Base-by-base conservation (phyloP, 768 basidiomycete species). In the Udeniomyces megalosporus region DNA sequence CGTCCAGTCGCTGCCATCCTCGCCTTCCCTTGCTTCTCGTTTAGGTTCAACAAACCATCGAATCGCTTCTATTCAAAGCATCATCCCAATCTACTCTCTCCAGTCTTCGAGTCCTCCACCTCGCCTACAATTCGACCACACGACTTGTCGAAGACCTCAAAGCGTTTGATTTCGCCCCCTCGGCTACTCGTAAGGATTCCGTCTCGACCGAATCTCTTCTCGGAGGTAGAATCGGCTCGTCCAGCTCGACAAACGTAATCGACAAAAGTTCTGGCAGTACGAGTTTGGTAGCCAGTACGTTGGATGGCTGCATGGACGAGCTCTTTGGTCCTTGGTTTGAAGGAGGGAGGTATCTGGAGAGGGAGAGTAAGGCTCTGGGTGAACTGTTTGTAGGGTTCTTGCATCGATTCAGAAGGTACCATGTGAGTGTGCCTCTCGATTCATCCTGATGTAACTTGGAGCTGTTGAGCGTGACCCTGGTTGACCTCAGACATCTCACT, bases 11-110 rank as follows among this genome's bases (percentile, higher is more conserved):
- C n/a, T n/a, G n/a, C n/a, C n/a, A n/a, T n/a, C 38, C 20, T 10
- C 22, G 2, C 7, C 17, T 20, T 35, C 52, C 8, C 20, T 10
- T 8, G 24, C 24, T 44, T 34, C 15, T 38, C 26, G 20, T 26
- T 12, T 70, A 96, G 93, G 91, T 99, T 66, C 92, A 97, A 78
- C 88, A 91, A 78, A 87, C 95, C 70, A 80, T 99, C 74, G 95
- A 97, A 70, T 81, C 84, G 57, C 80, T 99, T 4, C 78, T 97
- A 54, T 84, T 84, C 61, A 80, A 80, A 64, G 86, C 85, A 3
- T 71, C 80, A 1, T 78, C 80, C 2, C 80, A 88, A 38, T 93
- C 91, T 8, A 87, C 91, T 61, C 78, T 99, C 31, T 86, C 89
- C 1, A 91, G 90, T 71, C 80, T 97, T 22, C 88, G 95, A 29